Evolutionary conservation across 2,329 filamentous ascomycete species (phyloP), one percentile per base, ranked within the genome.

Genomic region (Sarocladiaceae sp.): DNA sequence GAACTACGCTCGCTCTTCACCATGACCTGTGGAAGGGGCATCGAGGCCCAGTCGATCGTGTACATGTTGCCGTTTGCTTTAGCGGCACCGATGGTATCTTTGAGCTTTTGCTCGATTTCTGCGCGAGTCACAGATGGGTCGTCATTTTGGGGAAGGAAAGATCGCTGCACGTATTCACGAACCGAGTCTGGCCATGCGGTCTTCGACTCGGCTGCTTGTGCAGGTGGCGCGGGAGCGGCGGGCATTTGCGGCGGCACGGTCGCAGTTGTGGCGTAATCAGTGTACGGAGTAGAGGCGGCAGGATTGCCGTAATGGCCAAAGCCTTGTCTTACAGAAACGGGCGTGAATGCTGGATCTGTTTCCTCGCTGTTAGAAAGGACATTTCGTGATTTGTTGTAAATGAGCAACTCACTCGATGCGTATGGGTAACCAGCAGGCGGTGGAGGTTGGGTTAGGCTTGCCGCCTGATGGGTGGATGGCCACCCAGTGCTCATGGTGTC

Each of bases 91-190:
- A 99, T 97, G 59, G 91, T 87, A 55, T 86, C 75, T 70, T 93
- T 96, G 57, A 99, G 75, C 64, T 91, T 95, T 55, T 77, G 75
- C 68, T 96, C 88, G 77, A 97, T 87, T 53, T 96, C 90, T 51
- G 77, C 62, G 51, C 80, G 79, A 49, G 74, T 68, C 42, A 92
- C 80, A 35, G 80, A 78, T 4, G 78, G 62, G 56, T 88, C 78
- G 58, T 84, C 74, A 64, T 91, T 88, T 54, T 84, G 80, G 23
- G 83, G 80, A 49, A 88, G 83, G 66, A 97, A 97, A 23, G 91
- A 92, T 63, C 91, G 85, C 63, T 91, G 87, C 28, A 97, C 93
- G 71, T 97, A 97, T 58, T 80, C 77, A 60, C 91, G 88, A 55
- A 97, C 90, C n/a, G 86, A 82, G 39, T 82, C 75, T 28, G 91